Base-by-base conservation (phyloP, 2,329 filamentous ascomycete genomes). In the Aspergillus niger region DNA sequence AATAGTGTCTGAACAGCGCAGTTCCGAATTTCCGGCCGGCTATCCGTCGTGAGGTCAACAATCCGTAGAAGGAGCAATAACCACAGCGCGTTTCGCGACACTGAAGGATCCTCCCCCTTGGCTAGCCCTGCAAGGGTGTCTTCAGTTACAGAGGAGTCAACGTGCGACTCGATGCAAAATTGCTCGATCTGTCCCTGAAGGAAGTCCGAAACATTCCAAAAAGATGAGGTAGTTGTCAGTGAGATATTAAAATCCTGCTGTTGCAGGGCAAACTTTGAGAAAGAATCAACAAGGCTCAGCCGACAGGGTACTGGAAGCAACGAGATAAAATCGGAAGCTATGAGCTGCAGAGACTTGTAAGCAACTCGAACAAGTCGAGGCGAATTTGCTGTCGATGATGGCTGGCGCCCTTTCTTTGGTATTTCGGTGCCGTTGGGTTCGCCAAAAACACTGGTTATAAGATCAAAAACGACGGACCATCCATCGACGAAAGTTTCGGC, bases 161-260 rank as follows among this genome's bases (percentile, higher is more conserved):
- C 68, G 55, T 76, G 70, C 11, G 66, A 68, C 56, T 76, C 75
- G 54, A 77, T 71, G 2, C 70, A 76, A 54, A 77, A 76, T 11
- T 72, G 68, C 22, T 81, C 78, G 52, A 80, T 80, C 39, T 81
- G 79, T 7, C 77, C 76, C 58, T 86, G 83, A 20, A 98, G 81
- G 65, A 93, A 95, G 74, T 97, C 93, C 0, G 94, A 97, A 7
- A 97, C 85, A 57, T 94, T 93, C 92, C 93, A 97, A 74, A 97
- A 96, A 72, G 96, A 95, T 0, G 94, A 97, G 8, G 97, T 91
- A 1, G 93, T 95, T 36, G 95, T 98, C 26, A 99, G 81, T 0
- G 94, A 94, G 70, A 98, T 96, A 68, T 99, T 99, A 39, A 99
- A 83, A 71, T 99, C 95, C 66, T 96, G 91, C 65, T 89, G 85